Base-by-base conservation (phyloP, 106 monocot species). In the Posidonia australis region DNA sequence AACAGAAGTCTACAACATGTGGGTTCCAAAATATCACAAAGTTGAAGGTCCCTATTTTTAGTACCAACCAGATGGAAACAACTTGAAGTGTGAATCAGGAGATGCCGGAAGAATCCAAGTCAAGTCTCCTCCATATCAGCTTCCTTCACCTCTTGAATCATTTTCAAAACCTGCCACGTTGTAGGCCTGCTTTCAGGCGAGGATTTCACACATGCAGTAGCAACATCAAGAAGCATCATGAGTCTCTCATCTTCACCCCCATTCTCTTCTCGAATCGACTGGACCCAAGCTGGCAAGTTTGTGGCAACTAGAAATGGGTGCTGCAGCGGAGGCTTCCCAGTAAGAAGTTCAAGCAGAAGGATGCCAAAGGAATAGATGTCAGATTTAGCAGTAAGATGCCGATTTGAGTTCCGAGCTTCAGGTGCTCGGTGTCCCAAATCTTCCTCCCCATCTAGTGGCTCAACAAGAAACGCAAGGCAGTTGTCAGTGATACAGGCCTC, bases 291-390 rank as follows among this genome's bases (percentile, higher is more conserved):
- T 1, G 70, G 77, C 64, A 89, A 66, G 25, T 84, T 83, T 0
- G 70, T 76, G 9, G 76, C 62, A 1, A 66, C 24, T n/a, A 79
- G 67, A 19, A 66, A 48, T 17, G 71, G 61, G 46, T 80, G 79
- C 42, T 77, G 69, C 31, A 70, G 69, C 5, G 89, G 86, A 9
- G 86, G 83, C 66, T 78, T 93, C 5, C 93, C 86, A 0, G 77
- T 81, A 17, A 93, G 77, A 13, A 93, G 83, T 66, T 89, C 89
- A 11, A 94, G 76, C 47, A 94, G 71, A 1, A 94, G 82, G 44
- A 89, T 72, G 0, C 93, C 89, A 63, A 86, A 93, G 17, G 93
- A 83, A 64, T 86, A 93, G 69, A 89, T 86, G 48, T 93, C 93
- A 1, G 93, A 86, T 62, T 74, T 77, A 42, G 83, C 66, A 4